Conservation (phyloP, 208 protist genomes). For the Trypanosoma scelopori region DNA sequence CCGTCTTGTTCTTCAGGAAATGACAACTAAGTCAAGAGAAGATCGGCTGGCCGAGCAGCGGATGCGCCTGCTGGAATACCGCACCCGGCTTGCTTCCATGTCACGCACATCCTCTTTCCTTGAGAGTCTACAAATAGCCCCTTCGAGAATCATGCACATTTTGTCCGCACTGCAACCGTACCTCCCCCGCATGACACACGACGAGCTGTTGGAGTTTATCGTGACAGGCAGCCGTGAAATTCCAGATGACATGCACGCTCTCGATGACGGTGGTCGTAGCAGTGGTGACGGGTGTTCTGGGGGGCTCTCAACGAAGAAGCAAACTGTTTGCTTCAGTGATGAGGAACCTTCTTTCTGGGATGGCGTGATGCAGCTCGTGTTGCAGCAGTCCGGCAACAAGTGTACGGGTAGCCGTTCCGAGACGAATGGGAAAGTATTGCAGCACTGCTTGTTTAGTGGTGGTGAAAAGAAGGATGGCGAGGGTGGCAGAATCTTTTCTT, state of each 20-base stretch:
- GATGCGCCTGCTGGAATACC: slow-evolving; percentile 31
- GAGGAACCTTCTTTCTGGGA: slow-evolving; percentile 30
- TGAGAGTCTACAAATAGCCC: slow-evolving; percentile 48
- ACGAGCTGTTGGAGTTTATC: slow-evolving; percentile 78
- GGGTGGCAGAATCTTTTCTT: slow-evolving; percentile 33
- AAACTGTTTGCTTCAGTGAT: slow-evolving; percentile 19
- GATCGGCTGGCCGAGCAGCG: slow-evolving; percentile 31
- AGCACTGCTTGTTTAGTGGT: slow-evolving; percentile 37
- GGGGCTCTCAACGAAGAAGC: neutral
- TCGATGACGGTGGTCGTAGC: slow-evolving; percentile 11
- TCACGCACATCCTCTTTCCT: slow-evolving; percentile 64
- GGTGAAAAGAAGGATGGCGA: slow-evolving; percentile 6
- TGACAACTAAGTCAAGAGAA: slow-evolving; percentile 16
- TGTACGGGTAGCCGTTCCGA: neutral
- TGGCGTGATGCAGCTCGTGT: slow-evolving; percentile 26
- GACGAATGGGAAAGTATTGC: neutral
- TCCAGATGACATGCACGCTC: slow-evolving; percentile 62
- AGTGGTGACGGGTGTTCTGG: neutral
- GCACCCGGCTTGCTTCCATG: slow-evolving; percentile 30
- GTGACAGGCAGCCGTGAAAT: slow-evolving; percentile 64
- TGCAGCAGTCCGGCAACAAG: neutral
- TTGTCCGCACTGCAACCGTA: slow-evolving; percentile 34
- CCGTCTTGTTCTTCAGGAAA: slow-evolving; percentile 28
- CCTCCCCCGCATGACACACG: slow-evolving; percentile 49
- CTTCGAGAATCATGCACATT: slow-evolving; percentile 46